phyloP scores from a whole-genome alignment of 331 rosid species.

The Malus hybrid region DNA sequence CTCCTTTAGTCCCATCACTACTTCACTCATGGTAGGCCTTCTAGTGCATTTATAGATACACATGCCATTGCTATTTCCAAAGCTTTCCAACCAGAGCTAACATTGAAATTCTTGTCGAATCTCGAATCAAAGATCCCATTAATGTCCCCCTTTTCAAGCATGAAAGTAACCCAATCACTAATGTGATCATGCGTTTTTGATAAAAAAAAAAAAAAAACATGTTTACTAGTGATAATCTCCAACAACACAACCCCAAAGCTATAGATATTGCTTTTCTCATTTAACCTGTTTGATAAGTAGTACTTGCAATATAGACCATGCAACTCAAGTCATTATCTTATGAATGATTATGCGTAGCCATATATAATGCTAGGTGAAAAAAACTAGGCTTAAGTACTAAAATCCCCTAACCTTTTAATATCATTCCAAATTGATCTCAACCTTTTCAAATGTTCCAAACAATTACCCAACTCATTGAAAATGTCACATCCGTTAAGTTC shows the following conservation, averaged over 20 bases:
- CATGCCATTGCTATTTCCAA: constrained; percentile 19
- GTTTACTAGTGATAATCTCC: constrained; percentile 27
- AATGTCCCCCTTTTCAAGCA: constrained; percentile 19
- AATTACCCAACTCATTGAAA: too few relatives aligned
- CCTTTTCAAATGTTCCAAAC: too few relatives aligned
- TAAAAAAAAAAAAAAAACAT: not conserved
- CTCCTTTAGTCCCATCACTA: constrained; percentile 16
- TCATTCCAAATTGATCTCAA: too few relatives aligned
- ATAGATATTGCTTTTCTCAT: constrained; percentile 34
- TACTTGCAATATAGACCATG: constrained; percentile 11
- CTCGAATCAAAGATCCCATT: constrained; percentile 19
- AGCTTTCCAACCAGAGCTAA: constrained; percentile 26
- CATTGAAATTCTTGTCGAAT: constrained; percentile 8
- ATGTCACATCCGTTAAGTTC: too few relatives aligned
- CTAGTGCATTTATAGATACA: not conserved
- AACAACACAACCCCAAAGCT: constrained; percentile 30
- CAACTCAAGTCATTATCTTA: not conserved
- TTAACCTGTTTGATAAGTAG: constrained; percentile 8
- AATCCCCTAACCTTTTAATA: too few relatives aligned
- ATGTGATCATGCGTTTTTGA: constrained; percentile 4
- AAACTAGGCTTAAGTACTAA: too few relatives aligned
- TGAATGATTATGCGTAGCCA: too few relatives aligned
- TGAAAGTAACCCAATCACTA: constrained; percentile 13
- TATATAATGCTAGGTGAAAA: too few relatives aligned
- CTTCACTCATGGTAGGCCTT: constrained; percentile 29